phyloP scores from a whole-genome alignment of 768 basidiomycete species.

The Trametes punicea region DNA sequence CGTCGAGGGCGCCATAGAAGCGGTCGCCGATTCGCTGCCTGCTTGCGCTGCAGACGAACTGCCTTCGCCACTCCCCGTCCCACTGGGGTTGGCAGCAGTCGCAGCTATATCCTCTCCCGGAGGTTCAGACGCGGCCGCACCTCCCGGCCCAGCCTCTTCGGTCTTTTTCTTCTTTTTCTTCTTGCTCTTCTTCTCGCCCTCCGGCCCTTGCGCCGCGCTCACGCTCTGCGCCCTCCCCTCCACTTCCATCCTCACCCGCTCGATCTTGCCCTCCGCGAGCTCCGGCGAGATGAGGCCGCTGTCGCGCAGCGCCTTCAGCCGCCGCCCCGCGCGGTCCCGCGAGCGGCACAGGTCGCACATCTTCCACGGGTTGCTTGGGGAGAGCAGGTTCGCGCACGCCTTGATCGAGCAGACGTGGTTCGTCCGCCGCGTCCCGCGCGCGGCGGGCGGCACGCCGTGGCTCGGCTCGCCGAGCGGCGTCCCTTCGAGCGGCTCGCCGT shows the following conservation, averaged over 20 bases:
- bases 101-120: not conserved
- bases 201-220: not conserved
- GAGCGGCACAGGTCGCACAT: conserved; percentile 47
- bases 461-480: conserved; percentile 14
- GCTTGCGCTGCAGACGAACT: not conserved
- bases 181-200: conserved; percentile 2
- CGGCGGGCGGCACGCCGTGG: conserved; percentile 27
- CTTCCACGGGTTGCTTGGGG: conserved; percentile 43
- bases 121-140: not conserved
- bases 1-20: not conserved
- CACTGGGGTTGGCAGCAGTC: not conserved
- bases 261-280: conserved; percentile 7
- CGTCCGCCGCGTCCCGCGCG: conserved; percentile 32
- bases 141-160: conserved; percentile 7
- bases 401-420: conserved; percentile 39
- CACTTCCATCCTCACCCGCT: conserved; percentile 5
- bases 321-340: conserved; percentile 32
- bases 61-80: not conserved
- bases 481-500: not conserved
- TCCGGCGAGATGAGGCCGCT: conserved; percentile 20
- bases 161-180: conserved; percentile 3
- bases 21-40: not conserved
- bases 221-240: not conserved
- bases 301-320: conserved; percentile 30
- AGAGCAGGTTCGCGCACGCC: conserved; percentile 43